Evolutionary conservation across 2,329 filamentous ascomycete species (phyloP), one percentile per base, ranked within the genome.

Genomic region (Knoxdaviesia capensis): DNA sequence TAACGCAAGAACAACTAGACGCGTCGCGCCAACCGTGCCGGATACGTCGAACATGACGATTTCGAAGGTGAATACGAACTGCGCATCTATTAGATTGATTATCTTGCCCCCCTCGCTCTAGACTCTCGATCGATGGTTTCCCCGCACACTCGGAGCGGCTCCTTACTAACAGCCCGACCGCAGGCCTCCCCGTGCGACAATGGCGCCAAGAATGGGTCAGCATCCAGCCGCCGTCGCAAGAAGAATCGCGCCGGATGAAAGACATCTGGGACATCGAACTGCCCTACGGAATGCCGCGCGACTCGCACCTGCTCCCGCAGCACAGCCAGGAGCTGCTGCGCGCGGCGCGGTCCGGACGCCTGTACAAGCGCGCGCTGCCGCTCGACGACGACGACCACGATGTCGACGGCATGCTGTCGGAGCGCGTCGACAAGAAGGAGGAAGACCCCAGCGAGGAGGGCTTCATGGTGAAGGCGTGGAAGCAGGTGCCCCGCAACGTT

Each of bases 111-210:
- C 2, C 30, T 33, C n/a, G 10, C 6, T 6, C 20, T 7, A n/a
- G 11, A 39, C 28, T 28, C 34, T 41, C 30, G 6, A 30, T 68
- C 74, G 5, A 39, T 10, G 31, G 6, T 8, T 6, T 36, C 20
- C 20, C 20, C 20, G 20, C 20, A 20, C 20, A 20, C 20, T 20
- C 2, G 20, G 20, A 20, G 20, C 20, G 20, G 20, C 20, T 20
- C 20, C n/a, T 34, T 33, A 10, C 31, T 31, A 31, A 6, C 20
- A 10, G 28, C 36, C 32, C n/a, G 36, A 39, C 40, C 33, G 65
- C 72, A 68, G 84, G 86, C 45, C 69, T 94, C 7, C 88, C 88
- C 10, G 80, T 94, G 44, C 80, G 86, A 53, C 85, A 93, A 70
- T 96, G 86, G 80, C 77, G 82, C 43, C 76, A 81, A 48, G 75